phyloP scores from a whole-genome alignment of 2,329 filamentous ascomycete species.

The Cercospora sesami region DNA sequence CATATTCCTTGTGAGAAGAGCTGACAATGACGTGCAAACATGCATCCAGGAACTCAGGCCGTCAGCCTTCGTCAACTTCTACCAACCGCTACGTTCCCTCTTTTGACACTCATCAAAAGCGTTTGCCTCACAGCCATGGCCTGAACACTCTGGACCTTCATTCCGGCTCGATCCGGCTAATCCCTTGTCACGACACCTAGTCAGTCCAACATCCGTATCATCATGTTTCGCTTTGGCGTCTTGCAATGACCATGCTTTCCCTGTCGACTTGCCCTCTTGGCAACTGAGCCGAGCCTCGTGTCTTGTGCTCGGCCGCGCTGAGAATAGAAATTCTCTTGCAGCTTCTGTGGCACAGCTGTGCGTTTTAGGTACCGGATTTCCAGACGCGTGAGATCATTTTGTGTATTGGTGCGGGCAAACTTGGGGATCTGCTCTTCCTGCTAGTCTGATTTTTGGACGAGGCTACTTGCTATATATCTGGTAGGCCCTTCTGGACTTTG shows the following conservation, averaged over 20 bases:
- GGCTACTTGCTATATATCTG: background rate
- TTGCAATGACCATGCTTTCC: constrained; percentile 1
- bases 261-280: background rate
- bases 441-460: too few species aligned
- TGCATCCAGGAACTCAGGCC: background rate
- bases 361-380: background rate
- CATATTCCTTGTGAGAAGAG: background rate
- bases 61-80: too few species aligned
- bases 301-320: background rate
- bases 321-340: background rate
- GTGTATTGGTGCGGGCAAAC: background rate
- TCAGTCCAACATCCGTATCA: background rate
- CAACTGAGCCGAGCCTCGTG: background rate
- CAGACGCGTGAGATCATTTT: background rate
- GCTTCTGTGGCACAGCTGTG: background rate
- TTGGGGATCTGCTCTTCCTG: background rate
- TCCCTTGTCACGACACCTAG: background rate
- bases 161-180: background rate
- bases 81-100: background rate
- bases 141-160: background rate
- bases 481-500: background rate
- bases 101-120: background rate
- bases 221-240: background rate
- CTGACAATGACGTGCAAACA: background rate
- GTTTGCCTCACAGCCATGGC: background rate